These are phyloP conservation scores for Arachis hypogaea DNA, from an alignment of 306 rosid genomes.

Conservation along the genomic window DNA sequence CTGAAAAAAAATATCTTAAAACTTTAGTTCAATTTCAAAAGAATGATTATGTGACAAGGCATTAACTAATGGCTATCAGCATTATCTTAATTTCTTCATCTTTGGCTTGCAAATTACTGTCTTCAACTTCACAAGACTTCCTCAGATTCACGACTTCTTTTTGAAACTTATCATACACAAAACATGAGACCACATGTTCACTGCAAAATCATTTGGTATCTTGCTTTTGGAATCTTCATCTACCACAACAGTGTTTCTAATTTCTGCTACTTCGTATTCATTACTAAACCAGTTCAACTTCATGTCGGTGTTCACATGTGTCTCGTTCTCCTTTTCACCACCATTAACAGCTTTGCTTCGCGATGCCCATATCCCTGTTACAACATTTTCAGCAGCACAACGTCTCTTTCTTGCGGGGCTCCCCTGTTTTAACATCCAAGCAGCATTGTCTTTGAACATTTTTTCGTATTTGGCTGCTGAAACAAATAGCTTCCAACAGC, in stretches of 20 bases:
- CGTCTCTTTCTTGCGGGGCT: constrained; percentile 51
- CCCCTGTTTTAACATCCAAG: constrained; percentile 40
- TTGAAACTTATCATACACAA: constrained; percentile 81
- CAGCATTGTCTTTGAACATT: constrained; percentile 34
- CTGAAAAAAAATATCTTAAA: constrained; percentile 49
- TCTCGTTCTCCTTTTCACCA: constrained; percentile 68
- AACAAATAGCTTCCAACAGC: constrained; percentile 48
- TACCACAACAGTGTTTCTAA: constrained; percentile 26
- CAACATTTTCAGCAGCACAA: constrained; percentile 53
- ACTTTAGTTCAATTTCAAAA: constrained; percentile 22
- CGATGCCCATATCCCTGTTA: constrained; percentile 72
- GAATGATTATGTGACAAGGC: not conserved
- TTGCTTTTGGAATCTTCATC: constrained; percentile 44
- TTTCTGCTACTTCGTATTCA: constrained; percentile 39
- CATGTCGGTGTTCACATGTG: constrained; percentile 36
- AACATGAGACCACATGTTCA: constrained; percentile 75
- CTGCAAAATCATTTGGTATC: constrained; percentile 35
- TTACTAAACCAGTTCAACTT: constrained; percentile 25
- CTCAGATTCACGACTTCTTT: constrained; percentile 77
- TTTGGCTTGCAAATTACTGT: constrained; percentile 56
- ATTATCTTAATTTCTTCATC: constrained; percentile 86
- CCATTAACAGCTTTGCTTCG: constrained; percentile 71
- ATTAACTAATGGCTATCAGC: not conserved
- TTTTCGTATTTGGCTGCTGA: constrained; percentile 49
- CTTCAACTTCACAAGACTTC: constrained; percentile 67